These are phyloP conservation scores for Cucurbita argyrosperma DNA, from an alignment of 306 rosid species.

Conservation along the genomic window DNA sequence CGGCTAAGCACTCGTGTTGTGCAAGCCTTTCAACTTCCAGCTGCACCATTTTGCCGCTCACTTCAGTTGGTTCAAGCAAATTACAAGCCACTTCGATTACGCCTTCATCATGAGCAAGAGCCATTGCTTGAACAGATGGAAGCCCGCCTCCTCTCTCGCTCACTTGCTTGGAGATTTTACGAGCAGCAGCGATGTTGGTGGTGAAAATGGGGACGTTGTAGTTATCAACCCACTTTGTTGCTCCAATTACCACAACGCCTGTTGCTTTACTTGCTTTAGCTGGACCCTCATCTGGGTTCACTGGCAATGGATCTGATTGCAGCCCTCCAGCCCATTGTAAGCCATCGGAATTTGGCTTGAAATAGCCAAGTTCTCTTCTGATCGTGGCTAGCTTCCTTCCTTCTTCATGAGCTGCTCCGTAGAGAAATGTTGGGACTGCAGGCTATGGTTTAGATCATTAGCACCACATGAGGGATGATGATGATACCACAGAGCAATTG, in stretches of 20 bases:
- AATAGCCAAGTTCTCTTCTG: conserved; percentile 67
- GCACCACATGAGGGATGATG: neutral
- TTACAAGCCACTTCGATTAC: conserved; percentile 44
- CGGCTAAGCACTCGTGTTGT: conserved; percentile 43
- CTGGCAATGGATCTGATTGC: conserved; percentile 23
- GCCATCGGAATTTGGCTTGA: conserved; percentile 56
- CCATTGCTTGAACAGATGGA: conserved; percentile 80
- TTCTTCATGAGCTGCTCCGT: conserved; percentile 75
- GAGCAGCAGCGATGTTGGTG: conserved; percentile 29
- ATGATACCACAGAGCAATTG: neutral
- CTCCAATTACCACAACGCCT: conserved; percentile 57
- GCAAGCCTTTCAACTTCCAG: conserved; percentile 50
- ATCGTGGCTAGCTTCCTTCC: conserved; percentile 53
- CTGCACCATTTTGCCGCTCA: conserved; percentile 36
- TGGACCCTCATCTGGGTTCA: conserved; percentile 67
- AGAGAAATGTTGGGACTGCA: conserved; percentile 70
- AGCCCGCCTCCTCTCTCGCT: conserved; percentile 45
- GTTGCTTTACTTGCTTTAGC: conserved; percentile 26
- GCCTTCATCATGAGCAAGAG: conserved; percentile 30
- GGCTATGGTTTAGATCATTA: conserved; percentile 12
- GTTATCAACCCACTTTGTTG: conserved; percentile 56
- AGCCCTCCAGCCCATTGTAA: conserved; percentile 55
- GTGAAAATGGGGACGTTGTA: conserved; percentile 62
- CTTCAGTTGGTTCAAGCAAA: conserved; percentile 45
- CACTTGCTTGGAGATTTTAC: conserved; percentile 30